Conservation (phyloP, 2,329 filamentous ascomycete species). For the Nemania diffusa region DNA sequence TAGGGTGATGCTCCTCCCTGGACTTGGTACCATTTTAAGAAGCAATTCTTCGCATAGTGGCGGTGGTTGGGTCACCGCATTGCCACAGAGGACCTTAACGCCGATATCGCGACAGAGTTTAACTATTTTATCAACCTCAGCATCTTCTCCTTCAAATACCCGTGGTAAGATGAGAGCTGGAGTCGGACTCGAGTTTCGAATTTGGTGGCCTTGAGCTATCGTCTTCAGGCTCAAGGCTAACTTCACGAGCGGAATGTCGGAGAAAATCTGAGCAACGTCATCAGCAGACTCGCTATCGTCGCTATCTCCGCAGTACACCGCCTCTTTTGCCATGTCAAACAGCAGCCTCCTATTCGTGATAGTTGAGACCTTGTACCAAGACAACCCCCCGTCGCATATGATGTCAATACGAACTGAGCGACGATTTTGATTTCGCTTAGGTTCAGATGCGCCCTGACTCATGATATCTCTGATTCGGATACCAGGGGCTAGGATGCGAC, state of each 20-base stretch:
- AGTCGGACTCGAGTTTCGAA: slow-evolving; percentile 42
- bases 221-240: slow-evolving; percentile 43
- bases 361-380: slow-evolving; percentile 50
- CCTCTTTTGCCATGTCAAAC: slow-evolving; percentile 50
- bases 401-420: slow-evolving; percentile 44
- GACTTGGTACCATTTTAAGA: slow-evolving; percentile 45
- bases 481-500: slow-evolving; percentile 46
- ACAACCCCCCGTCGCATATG: slow-evolving; percentile 46
- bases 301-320: slow-evolving; percentile 46
- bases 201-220: slow-evolving; percentile 45
- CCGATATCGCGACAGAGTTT: slow-evolving; percentile 44
- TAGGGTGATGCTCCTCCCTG: slow-evolving; percentile 41
- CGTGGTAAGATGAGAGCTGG: slow-evolving; percentile 46
- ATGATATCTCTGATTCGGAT: slow-evolving; percentile 43
- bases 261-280: slow-evolving; percentile 31
- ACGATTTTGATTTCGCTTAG: slow-evolving; percentile 39
- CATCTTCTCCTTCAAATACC: slow-evolving; percentile 42
- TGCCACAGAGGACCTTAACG: slow-evolving; percentile 42
- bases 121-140: slow-evolving; percentile 45
- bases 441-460: slow-evolving; percentile 42
- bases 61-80: slow-evolving; percentile 34
- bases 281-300: slow-evolving; percentile 40
- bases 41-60: slow-evolving; percentile 42
- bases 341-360: slow-evolving; percentile 47
- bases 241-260: slow-evolving; percentile 48